Base-by-base conservation (phyloP, 78 protist species). In the Diacronema lutheri region DNA sequence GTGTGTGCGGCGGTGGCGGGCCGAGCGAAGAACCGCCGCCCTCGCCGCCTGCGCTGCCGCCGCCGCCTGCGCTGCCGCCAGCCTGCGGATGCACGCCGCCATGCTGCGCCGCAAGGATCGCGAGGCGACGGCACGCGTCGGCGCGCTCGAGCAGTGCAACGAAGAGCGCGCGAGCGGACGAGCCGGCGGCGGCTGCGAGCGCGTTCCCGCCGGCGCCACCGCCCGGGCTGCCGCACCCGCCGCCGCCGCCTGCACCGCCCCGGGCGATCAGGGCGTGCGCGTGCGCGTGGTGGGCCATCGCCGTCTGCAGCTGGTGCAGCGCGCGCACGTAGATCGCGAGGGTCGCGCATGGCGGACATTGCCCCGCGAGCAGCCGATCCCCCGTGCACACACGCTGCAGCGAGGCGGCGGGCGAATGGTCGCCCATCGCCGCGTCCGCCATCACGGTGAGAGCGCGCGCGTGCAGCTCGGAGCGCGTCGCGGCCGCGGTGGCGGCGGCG, bases 291-390 rank as follows among this genome's bases (percentile, higher is more conserved):
- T 25, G 37, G 40, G 3, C 35, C 68, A 61, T 61, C 38, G 68
- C 68, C 76, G 37, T 29, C 76, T 38, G 76, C 29, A 9, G 12
- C 35, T 41, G 37, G 21, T 40, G 37, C 38, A 71, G 56, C 31
- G 79, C 79, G 50, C 41, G 41, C 33, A 71, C 79, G 58, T 71
- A 56, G 33, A 71, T 33, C 14, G 79, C 79, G 60, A 71, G 79
- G 25, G 79, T 9, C 58, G 40, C 35, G 21, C 29, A 41, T 3
- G 31, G 25, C 31, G 25, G 1, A 1, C 65, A 7, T 1, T 6
- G 14, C 65, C 31, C 11, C 31, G 19, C 65, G 65, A 60, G 19
- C 11, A 20, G 33, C 7, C 26, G 25, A 12, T 14, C 7, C 20
- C 20, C 66, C 66, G 66, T 9, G 66, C 20, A 7, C 26, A 26